Base-by-base conservation (phyloP, 225 moss, liverwort and hornwort species). In the Bryoerythrophyllum caledonicum region DNA sequence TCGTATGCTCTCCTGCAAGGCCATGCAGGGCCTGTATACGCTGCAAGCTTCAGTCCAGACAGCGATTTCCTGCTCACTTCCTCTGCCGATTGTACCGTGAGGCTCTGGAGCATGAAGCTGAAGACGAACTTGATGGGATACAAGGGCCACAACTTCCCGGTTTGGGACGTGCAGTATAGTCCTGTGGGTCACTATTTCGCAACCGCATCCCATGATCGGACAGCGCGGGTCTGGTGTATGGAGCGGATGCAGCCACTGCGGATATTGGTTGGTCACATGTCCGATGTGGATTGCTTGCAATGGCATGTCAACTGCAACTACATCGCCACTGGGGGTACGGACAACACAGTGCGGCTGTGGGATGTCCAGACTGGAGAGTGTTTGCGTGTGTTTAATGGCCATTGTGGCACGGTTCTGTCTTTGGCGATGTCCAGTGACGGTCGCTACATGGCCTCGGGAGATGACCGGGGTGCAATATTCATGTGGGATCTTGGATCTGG, bases 221-320 rank as follows among this genome's bases (percentile, higher is more conserved):
- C 97, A 52, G 97, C 97, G 10, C 82, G 97, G 49, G 84, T 99
- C 64, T 99, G 97, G 97, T 99, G 94, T 68, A 91, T 84, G 82
- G 97, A 99, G 79, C 91, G 94, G 46, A 85, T 84, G 86, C 94
- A 99, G 69, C 97, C 97, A 27, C 76, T 99, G 32, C 91, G 97
- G 7, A 99, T 99, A 64, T 86, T 99, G 79, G 97, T 94, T 59
- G 97, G 97, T 70, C 97, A 99, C 65, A 93, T 99, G 62, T 99
- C 94, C 12, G 97, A 99, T 80, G 97, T 99, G 58, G 97, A 99
- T 86, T 99, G 97, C 85, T 82, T 99, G 54, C 97, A 94, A 80
- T 99, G 97, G 97, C 97, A 99, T 83, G 93, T 94, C 65, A 99
- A 99, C 74, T 99, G 97, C 80, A 99, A 99, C 76, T 99, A 99